Conservation (phyloP, 2,329 filamentous ascomycete genomes). For the Chalaropsis thielavioides region DNA sequence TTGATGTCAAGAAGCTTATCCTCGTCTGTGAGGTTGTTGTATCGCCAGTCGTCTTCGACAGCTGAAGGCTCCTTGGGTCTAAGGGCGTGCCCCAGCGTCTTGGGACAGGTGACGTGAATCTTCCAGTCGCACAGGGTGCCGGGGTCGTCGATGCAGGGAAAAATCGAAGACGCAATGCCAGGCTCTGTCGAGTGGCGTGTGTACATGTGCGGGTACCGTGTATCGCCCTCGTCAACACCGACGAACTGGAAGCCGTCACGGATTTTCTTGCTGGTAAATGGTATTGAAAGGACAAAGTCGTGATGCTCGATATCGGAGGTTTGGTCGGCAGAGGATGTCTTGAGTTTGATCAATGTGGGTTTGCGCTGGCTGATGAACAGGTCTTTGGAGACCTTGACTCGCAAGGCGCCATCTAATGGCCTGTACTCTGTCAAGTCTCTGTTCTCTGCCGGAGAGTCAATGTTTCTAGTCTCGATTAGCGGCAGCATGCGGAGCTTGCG, state of each 20-base stretch:
- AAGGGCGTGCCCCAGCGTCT: slow-evolving; percentile 69
- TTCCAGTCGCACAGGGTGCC: slow-evolving; percentile 75
- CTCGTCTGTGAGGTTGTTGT: slow-evolving; percentile 44
- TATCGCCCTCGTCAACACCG: slow-evolving; percentile 64
- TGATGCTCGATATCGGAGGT: slow-evolving; percentile 23
- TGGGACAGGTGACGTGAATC: slow-evolving; percentile 70
- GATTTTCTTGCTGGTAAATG: slow-evolving; percentile 61
- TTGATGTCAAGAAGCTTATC: slow-evolving; percentile 80
- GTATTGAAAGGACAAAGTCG: slow-evolving; percentile 45
- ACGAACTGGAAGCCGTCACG: slow-evolving; percentile 87
- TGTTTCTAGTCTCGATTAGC: slow-evolving; percentile 36
- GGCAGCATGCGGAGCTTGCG: slow-evolving; percentile 51
- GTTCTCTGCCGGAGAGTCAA: slow-evolving; percentile 40
- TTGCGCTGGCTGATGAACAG: slow-evolving; percentile 22
- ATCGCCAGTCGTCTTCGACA: slow-evolving; percentile 24
- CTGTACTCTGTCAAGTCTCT: slow-evolving; percentile 42
- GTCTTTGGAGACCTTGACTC: slow-evolving; percentile 24
- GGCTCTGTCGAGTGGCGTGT: slow-evolving; percentile 68
- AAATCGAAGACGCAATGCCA: slow-evolving; percentile 70
- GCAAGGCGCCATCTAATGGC: slow-evolving; percentile 39
- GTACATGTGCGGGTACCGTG: slow-evolving; percentile 80
- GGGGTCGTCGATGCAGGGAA: slow-evolving; percentile 83
- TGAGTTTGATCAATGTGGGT: slow-evolving; percentile 36
- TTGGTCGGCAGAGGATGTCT: slow-evolving; percentile 28
- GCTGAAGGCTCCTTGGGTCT: slow-evolving; percentile 23